A percentile compares a stretch with the other conserved stretches of the same genome.
Evolutionary conservation across 345 rosid species (phyloP).

Genomic region (Garcia nutans): DNA sequence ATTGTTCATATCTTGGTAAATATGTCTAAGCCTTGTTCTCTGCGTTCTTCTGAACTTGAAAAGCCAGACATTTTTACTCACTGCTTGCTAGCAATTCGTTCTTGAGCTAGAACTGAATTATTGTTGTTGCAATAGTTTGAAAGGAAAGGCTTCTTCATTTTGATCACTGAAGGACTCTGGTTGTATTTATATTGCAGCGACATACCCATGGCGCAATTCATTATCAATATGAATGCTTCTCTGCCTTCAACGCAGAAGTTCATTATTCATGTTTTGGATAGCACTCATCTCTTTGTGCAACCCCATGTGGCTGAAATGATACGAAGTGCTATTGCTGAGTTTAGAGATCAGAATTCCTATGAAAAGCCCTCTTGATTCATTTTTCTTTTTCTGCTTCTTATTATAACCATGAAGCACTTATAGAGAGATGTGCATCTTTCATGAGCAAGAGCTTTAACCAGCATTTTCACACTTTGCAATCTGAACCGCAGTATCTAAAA

Average conservation of each 20-base stretch:
- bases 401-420: not conserved
- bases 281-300: constrained; percentile 76
- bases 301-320: constrained; percentile 69
- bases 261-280: constrained; percentile 69
- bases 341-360: constrained; percentile 81
- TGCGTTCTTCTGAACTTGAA: not conserved
- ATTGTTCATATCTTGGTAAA: constrained; percentile 71
- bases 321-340: constrained; percentile 66
- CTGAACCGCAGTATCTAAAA: too few species aligned
- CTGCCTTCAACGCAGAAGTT: constrained; percentile 78
- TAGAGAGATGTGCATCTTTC: too few species aligned
- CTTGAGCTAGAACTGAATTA: not conserved
- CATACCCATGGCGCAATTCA: constrained; percentile 82
- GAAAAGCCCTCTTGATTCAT: constrained; percentile 61
- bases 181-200: constrained; percentile 46
- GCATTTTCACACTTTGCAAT: too few species aligned
- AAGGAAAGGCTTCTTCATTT: not conserved
- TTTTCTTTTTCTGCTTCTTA: not conserved
- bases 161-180: constrained; percentile 3
- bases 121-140: not conserved
- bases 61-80: not conserved
- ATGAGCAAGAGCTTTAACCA: too few species aligned
- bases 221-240: constrained; percentile 61
- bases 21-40: too few species aligned
- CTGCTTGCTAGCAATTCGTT: not conserved